Evolutionary conservation across 176 grass and related monocot species (phyloP).

Genomic region (Dendrocalamus sinicus): DNA sequence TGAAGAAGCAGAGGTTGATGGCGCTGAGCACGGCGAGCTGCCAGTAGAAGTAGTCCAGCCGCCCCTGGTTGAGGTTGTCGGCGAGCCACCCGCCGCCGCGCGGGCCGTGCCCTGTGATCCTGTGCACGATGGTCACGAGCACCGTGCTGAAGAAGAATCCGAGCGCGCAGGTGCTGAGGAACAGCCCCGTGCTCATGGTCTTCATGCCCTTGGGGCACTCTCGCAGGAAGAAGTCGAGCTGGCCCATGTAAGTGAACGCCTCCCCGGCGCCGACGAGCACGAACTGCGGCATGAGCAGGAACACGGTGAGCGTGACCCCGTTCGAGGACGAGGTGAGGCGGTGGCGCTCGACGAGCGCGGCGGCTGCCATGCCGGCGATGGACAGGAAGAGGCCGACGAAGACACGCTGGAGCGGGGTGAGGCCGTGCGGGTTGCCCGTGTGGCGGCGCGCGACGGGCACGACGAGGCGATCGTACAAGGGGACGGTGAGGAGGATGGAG

Average conservation of each 20-base stretch:
- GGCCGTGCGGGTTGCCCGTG: constrained; percentile 75
- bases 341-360: constrained; percentile 67
- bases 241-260: constrained; percentile 97
- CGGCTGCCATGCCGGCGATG: constrained; percentile 68
- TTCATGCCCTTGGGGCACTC: constrained; percentile 99
- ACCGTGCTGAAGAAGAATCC: constrained; percentile 93
- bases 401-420: constrained; percentile 82
- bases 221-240: constrained; percentile 89
- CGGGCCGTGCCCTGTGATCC: constrained; percentile 48
- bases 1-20: constrained; percentile 60
- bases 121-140: constrained; percentile 74
- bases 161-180: constrained; percentile 86
- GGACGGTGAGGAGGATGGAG: constrained; percentile 92
- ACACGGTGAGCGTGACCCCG: constrained; percentile 58
- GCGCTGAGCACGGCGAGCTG: constrained; percentile 64
- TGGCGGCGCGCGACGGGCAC: constrained; percentile 49
- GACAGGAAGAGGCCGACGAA: constrained; percentile 73
- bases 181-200: constrained; percentile 95
- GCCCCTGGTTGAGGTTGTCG: constrained; percentile 71
- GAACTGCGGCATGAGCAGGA: constrained; percentile 93
- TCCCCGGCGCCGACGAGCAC: constrained; percentile 85
- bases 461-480: constrained; percentile 80
- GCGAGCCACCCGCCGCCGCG: constrained; percentile 67
- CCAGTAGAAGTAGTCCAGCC: constrained; percentile 97
- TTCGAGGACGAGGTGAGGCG: constrained; percentile 34